Percentiles rank a stretch among this genome's conserved stretches.
Evolutionary conservation across 805 yeast genomes (phyloP).

Genomic region (Candida multigemmis): DNA sequence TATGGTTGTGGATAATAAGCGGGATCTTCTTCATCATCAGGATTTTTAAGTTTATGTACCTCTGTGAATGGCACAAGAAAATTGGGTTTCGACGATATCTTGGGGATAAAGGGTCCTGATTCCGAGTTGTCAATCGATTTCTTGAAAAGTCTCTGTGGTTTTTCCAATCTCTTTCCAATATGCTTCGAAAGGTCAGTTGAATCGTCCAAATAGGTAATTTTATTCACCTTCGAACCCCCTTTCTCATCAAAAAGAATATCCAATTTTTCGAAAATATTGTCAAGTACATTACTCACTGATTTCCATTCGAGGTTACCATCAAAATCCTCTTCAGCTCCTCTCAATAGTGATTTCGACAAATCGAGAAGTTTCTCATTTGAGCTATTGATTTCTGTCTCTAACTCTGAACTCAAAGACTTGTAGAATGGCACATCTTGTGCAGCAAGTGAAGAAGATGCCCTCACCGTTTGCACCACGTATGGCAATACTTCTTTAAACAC

Average conservation of each 20-base stretch:
- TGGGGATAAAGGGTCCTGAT: slow-evolving; percentile 67
- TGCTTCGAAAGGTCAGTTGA: slow-evolving; percentile 6
- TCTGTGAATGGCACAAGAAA: slow-evolving; percentile 50
- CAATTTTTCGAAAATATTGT: slow-evolving; percentile 63
- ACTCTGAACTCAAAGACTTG: slow-evolving; percentile 45
- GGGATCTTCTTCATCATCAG: slow-evolving; percentile 35
- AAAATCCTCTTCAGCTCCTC: slow-evolving; percentile 2
- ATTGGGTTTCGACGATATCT: slow-evolving; percentile 64
- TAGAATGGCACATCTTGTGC: slow-evolving; percentile 78
- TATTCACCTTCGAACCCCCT: slow-evolving; percentile 8
- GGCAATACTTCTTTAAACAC: slow-evolving; percentile 26
- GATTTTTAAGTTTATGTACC: slow-evolving; percentile 22
- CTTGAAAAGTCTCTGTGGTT: slow-evolving; percentile 64
- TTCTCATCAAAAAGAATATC: slow-evolving; percentile 57
- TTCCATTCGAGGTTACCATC: slow-evolving; percentile 39
- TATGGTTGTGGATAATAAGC: slow-evolving; percentile 77
- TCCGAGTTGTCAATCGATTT: slow-evolving; percentile 60
- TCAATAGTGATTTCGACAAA: slow-evolving; percentile 39
- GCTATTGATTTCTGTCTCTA: slow-evolving; percentile 29
- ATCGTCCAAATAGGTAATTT: slow-evolving; percentile 46
- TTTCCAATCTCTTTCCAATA: slow-evolving; percentile 27
- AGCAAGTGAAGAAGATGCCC: slow-evolving; percentile 62
- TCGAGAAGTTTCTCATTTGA: slow-evolving; percentile 19
- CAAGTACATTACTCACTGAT: slow-evolving; percentile 52
- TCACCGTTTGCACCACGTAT: slow-evolving; percentile 44